Evolutionary conservation across 495 filamentous ascomycete genomes (phyloP).

Genomic region (Rusavskia elegans): DNA sequence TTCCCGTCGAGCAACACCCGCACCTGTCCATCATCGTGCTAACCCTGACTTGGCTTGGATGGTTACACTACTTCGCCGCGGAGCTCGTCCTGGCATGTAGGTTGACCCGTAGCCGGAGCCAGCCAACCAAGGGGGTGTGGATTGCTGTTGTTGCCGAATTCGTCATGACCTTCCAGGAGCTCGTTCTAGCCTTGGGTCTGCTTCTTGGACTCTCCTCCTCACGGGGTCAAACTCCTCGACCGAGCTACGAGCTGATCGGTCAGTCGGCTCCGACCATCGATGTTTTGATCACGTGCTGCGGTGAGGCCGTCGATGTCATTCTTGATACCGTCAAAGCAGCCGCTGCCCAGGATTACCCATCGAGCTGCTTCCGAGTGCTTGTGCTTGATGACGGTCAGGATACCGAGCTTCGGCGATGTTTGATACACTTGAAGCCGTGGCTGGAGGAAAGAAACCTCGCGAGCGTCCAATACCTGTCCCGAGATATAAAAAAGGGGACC

Average conservation of each 20-base stretch:
- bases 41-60: neutral
- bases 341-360: constrained; percentile 31
- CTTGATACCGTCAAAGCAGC: constrained; percentile 36
- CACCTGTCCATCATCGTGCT: neutral
- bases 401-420: constrained; percentile 17
- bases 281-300: constrained; percentile 33
- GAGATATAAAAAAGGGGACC: constrained; percentile 27
- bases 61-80: neutral
- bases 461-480: constrained; percentile 29
- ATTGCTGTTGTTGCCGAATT: neutral
- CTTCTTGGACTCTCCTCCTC: neutral
- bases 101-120: too few relatives aligned
- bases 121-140: neutral
- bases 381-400: constrained; percentile 33
- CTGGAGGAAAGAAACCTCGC: neutral
- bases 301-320: constrained; percentile 33
- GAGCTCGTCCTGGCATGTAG: neutral
- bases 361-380: constrained; percentile 29
- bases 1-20: too few relatives aligned
- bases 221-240: neutral
- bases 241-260: constrained; percentile 17
- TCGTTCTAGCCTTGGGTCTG: neutral
- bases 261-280: constrained; percentile 31
- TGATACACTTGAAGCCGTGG: constrained; percentile 11
- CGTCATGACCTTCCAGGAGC: neutral